Base-by-base conservation (phyloP, 257 asterid species). In the Solanum dulcamara region DNA sequence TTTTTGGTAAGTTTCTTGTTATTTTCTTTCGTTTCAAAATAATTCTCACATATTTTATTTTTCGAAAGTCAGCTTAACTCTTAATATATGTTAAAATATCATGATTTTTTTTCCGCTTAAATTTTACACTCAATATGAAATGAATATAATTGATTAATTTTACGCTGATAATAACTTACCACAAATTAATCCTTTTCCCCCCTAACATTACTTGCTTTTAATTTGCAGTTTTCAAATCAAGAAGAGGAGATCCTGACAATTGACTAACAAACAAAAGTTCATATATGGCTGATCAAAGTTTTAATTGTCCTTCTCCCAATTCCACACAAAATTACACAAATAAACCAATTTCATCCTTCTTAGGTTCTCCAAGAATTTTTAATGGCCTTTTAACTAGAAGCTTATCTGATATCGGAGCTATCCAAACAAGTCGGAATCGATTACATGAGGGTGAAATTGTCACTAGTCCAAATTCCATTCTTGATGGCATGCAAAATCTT, bases 391-490 rank as follows among this genome's bases (percentile, higher is more conserved):
- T 93, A 85, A n/a, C 91, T 0, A 92, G 92, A 86, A 87, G 66
- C 20, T 64, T 83, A 12, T 83, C 89, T 22, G 96, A 93, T 14
- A 37, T 90, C 3, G 93, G 88, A 10, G 50, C n/a, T 64, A 85
- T 2, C 0, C 48, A 8, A 75, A 75, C 15, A 75, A 75, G 24
- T 44, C 8, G 38, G 0, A 15, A 11, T 75, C 59, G 24, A 0
- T 70, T 80, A 4, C 80, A 88, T 37, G 96, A 92, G 3, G 8
- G 84, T 12, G 92, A 93, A 22, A 60, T 24, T 62, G 46, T 86
- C n/a, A 85, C 83, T 87, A 91, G 92, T n/a, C 98, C 99, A 66
- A 94, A 94, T 66, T 93, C 97, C 50, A 92, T 93, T 89, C 97
- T 93, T 88, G 97, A 93, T 67, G 68, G 80, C 84, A 91, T 90